Percentiles rank a stretch among this genome's conserved stretches.
Conservation (phyloP, 2,329 filamentous ascomycete species). For the Aspergillus candidus region DNA sequence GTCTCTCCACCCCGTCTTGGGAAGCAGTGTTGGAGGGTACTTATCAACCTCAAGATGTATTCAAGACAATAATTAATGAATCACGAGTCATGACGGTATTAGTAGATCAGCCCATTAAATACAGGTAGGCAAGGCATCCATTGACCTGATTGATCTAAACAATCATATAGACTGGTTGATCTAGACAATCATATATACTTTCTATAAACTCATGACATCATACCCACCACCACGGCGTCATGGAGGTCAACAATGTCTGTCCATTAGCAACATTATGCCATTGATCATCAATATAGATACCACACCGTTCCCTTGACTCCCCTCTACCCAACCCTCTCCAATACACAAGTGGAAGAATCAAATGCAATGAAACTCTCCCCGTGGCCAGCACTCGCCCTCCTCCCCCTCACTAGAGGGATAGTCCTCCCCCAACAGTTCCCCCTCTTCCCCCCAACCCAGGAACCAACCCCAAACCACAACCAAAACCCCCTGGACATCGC, state of each 20-base stretch:
- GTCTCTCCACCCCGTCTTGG: no score
- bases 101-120: background rate
- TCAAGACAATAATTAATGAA: conserved; percentile 6
- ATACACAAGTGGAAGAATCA: background rate
- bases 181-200: no score
- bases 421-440: background rate
- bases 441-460: no score
- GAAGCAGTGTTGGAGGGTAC: background rate
- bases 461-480: no score
- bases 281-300: background rate
- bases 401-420: background rate
- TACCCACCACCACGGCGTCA: no score
- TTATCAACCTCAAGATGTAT: background rate
- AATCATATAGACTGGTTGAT: no score
- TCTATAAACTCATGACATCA: no score
- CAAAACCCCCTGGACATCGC: conserved; percentile 5
- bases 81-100: conserved; percentile 7
- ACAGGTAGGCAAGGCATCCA: no score
- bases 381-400: background rate
- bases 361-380: background rate
- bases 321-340: no score
- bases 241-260: background rate
- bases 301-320: background rate
- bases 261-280: background rate
- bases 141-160: no score